phyloP scores from a whole-genome alignment of 164 flowering plant species.

The Piper longum region DNA sequence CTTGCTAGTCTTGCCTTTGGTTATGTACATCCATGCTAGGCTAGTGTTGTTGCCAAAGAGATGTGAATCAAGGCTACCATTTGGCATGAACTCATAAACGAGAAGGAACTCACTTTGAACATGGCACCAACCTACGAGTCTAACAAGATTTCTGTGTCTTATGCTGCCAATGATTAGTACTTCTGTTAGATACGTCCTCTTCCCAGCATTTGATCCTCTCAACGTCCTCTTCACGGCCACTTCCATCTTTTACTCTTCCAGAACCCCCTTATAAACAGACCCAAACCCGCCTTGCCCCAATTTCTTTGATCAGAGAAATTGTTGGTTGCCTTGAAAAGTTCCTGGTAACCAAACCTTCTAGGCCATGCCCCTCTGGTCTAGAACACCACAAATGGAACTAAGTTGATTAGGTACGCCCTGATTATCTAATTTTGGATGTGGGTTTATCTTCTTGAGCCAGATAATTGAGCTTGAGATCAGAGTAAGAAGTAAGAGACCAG shows the following conservation, averaged over 20 bases:
- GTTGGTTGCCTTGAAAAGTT: slow-evolving; percentile 14
- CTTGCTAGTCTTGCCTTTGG: slow-evolving; percentile 31
- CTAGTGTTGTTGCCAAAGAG: slow-evolving; percentile 14
- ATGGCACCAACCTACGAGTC: slow-evolving; percentile 43
- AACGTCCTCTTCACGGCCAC: slow-evolving; percentile 31
- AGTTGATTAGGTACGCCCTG: neutral
- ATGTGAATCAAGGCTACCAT: too few species aligned
- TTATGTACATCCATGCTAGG: slow-evolving; percentile 14
- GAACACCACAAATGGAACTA: neutral
- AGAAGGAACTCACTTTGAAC: slow-evolving; percentile 10
- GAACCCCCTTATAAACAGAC: slow-evolving; percentile 26
- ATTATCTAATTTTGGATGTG: neutral
- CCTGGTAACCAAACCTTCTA: slow-evolving; percentile 11
- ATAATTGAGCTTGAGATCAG: neutral
- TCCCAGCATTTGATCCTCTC: slow-evolving; percentile 30
- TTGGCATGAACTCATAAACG: too few species aligned
- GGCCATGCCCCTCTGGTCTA: slow-evolving; percentile 15
- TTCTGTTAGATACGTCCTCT: slow-evolving; percentile 31
- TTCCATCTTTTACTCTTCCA: slow-evolving; percentile 6
- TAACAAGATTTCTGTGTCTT: slow-evolving; percentile 35
- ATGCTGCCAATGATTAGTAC: slow-evolving; percentile 30
- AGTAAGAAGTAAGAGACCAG: neutral
- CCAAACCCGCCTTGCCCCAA: slow-evolving; percentile 24
- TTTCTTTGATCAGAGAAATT: slow-evolving; percentile 14
- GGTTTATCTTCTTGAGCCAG: slow-evolving; percentile 1